These are phyloP conservation scores for Penicillium sp. DNA, from an alignment of 2,329 filamentous ascomycete genomes.

Conservation along the genomic window DNA sequence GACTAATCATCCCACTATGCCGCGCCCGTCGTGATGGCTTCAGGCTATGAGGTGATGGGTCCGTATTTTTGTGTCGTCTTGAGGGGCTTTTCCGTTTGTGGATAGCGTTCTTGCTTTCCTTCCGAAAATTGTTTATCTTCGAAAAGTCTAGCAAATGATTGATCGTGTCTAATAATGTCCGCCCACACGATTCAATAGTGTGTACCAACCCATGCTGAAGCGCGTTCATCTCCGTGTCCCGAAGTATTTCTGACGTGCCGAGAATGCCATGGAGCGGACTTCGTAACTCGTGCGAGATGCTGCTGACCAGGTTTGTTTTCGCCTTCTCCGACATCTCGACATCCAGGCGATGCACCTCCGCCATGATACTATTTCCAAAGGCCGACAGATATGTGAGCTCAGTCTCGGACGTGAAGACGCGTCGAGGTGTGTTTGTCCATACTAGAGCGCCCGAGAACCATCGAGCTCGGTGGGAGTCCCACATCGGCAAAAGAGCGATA, in stretches of 20 bases:
- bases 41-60: neutral
- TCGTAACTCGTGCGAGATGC: constrained; percentile 38
- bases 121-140: neutral
- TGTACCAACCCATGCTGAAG: constrained; percentile 32
- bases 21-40: neutral
- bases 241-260: constrained; percentile 33
- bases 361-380: constrained; percentile 37
- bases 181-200: constrained; percentile 41
- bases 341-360: constrained; percentile 32
- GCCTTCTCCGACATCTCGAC: constrained; percentile 31
- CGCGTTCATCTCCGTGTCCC: constrained; percentile 28
- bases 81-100: neutral
- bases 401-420: constrained; percentile 26
- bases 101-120: neutral
- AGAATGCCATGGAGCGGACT: constrained; percentile 39
- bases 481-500: constrained; percentile 32
- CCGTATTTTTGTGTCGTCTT: neutral
- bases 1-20: neutral
- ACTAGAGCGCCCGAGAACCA: constrained; percentile 32
- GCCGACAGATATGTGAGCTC: constrained; percentile 32
- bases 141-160: constrained; percentile 38
- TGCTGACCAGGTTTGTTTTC: constrained; percentile 34
- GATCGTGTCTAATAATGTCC: constrained; percentile 44
- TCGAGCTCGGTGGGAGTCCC: constrained; percentile 30
- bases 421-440: constrained; percentile 25